phyloP scores from a whole-genome alignment of 768 basidiomycete species.

The Trametes elegans region DNA sequence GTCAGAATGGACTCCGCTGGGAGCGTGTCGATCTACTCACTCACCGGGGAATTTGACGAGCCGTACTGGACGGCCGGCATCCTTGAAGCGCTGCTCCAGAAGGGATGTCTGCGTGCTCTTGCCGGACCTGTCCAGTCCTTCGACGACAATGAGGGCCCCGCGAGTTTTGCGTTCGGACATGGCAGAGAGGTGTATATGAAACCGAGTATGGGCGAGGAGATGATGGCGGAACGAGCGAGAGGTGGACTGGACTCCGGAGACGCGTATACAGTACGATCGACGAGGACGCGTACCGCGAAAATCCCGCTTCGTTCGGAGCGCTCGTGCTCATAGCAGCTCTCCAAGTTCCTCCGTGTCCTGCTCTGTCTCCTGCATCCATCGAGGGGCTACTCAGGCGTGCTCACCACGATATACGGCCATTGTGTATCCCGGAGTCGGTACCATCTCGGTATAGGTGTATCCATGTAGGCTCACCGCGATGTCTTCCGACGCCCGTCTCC shows the following conservation, averaged over 20 bases:
- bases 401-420: too few species aligned
- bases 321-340: neutral
- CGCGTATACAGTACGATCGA: slow-evolving; percentile 5
- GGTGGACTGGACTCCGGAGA: neutral
- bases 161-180: slow-evolving; percentile 21
- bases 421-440: too few species aligned
- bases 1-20: neutral
- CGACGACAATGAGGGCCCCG: slow-evolving; percentile 88
- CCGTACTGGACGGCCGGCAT: slow-evolving; percentile 44
- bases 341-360: neutral
- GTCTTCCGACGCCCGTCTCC: neutral
- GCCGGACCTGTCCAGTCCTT: slow-evolving; percentile 94
- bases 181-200: too few species aligned
- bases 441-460: too few species aligned
- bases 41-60: slow-evolving; percentile 90
- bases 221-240: neutral
- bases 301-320: slow-evolving; percentile 7
- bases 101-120: slow-evolving; percentile 84
- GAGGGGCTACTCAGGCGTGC: neutral
- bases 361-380: neutral
- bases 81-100: slow-evolving; percentile 55
- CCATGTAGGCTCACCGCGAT: neutral
- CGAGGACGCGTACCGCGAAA: slow-evolving; percentile 5
- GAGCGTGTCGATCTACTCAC: slow-evolving; percentile 11
- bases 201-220: neutral